These are phyloP conservation scores for Boletellus dicymbophilus DNA, from an alignment of 1,284 basidiomycete species.

Conservation along the genomic window DNA sequence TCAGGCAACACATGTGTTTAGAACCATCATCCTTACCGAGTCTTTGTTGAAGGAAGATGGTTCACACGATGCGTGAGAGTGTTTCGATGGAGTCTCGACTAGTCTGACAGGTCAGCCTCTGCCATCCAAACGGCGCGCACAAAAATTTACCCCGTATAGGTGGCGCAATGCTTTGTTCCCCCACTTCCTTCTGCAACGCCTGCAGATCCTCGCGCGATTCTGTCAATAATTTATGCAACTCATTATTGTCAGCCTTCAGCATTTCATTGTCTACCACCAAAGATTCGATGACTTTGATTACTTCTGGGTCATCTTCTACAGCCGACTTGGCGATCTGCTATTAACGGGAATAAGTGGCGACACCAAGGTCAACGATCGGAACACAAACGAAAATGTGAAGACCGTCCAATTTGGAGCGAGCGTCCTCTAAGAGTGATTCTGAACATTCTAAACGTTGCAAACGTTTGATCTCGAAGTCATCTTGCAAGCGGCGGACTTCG, in stretches of 20 bases:
- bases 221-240: constrained; percentile 71
- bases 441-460: constrained; percentile 72
- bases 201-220: constrained; percentile 80
- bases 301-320: constrained; percentile 53
- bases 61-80: constrained; percentile 43
- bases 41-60: constrained; percentile 41
- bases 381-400: constrained; percentile 58
- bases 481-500: constrained; percentile 65
- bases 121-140: not conserved
- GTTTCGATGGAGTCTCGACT: constrained; percentile 42
- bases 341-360: constrained; percentile 13
- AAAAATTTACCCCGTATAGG: constrained; percentile 39
- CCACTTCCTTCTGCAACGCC: constrained; percentile 69
- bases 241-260: constrained; percentile 78
- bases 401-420: constrained; percentile 64
- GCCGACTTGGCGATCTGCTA: constrained; percentile 47
- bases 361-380: not conserved
- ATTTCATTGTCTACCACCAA: constrained; percentile 83
- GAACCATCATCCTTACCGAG: constrained; percentile 27
- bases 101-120: constrained; percentile 19
- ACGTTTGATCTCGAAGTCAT: constrained; percentile 66
- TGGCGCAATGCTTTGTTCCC: constrained; percentile 61
- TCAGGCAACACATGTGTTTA: constrained; percentile 8
- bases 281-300: constrained; percentile 73
- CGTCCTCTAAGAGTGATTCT: constrained; percentile 72